Percentiles rank a stretch among this genome's conserved stretches.
Conservation (phyloP, 805 yeast genomes). For the Yamadazyma sp. region DNA sequence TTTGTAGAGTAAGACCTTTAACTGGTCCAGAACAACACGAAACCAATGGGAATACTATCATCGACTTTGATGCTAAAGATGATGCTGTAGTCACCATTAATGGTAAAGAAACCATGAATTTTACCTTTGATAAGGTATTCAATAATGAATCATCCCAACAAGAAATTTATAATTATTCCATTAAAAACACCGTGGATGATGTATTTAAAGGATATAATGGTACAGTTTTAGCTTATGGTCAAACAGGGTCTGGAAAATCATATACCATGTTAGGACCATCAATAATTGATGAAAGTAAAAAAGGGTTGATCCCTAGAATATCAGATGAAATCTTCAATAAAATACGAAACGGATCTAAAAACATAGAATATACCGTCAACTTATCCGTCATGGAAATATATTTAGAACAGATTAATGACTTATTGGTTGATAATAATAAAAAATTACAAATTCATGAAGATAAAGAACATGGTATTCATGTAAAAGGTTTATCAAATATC, state of each 20-base stretch:
- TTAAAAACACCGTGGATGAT: slow-evolving; percentile 63
- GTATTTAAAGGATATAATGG: slow-evolving; percentile 75
- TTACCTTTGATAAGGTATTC: slow-evolving; percentile 68
- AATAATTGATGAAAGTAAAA: slow-evolving; percentile 23
- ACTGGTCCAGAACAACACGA: slow-evolving; percentile 28
- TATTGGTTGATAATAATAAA: slow-evolving; percentile 45
- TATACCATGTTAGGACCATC: slow-evolving; percentile 72
- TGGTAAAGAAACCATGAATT: slow-evolving; percentile 29
- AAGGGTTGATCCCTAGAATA: slow-evolving; percentile 73
- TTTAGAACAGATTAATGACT: slow-evolving; percentile 72
- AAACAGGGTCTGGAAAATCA: slow-evolving; percentile 75
- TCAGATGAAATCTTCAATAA: slow-evolving; percentile 60
- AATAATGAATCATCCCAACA: slow-evolving; percentile 47
- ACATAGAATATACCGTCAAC: slow-evolving; percentile 61
- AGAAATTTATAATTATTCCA: slow-evolving; percentile 57
- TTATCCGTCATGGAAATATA: slow-evolving; percentile 80
- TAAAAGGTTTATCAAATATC: slow-evolving; percentile 63
- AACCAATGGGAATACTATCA: slow-evolving; percentile 17
- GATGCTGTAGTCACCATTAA: slow-evolving; percentile 24
- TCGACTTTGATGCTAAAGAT: slow-evolving; percentile 16
- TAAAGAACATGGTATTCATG: slow-evolving; percentile 60
- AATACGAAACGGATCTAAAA: slow-evolving; percentile 43
- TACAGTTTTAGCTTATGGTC: slow-evolving; percentile 76
- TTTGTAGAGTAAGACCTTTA: slow-evolving; percentile 70
- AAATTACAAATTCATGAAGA: slow-evolving; percentile 60